phyloP scores from a whole-genome alignment of 108 stramenopile species.

The Skeletonema potamos region DNA sequence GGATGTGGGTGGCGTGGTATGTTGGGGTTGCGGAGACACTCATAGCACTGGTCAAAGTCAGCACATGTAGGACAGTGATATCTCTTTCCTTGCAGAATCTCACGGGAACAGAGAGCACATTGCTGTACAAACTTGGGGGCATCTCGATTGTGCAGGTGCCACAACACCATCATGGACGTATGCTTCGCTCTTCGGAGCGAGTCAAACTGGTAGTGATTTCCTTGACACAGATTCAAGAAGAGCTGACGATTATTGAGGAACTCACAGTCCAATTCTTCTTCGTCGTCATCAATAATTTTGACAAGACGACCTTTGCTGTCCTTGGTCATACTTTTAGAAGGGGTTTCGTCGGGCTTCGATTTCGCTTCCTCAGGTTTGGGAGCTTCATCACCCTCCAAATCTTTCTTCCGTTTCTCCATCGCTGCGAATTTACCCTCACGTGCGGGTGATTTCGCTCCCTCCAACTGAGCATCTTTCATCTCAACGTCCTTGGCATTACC shows the following conservation, averaged over 20 bases:
- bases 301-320: constrained; percentile 83
- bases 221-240: constrained; percentile 87
- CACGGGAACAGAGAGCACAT: constrained; percentile 85
- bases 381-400: constrained; percentile 42
- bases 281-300: constrained; percentile 87
- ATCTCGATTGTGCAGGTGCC: constrained; percentile 97
- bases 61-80: constrained; percentile 92
- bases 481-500: constrained; percentile 5
- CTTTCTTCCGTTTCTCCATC: constrained; percentile 73
- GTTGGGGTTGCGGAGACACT: constrained; percentile 81
- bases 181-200: constrained; percentile 97
- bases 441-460: neutral
- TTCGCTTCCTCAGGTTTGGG: constrained; percentile 29
- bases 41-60: constrained; percentile 93
- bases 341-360: constrained; percentile 17
- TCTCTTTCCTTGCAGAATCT: constrained; percentile 80
- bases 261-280: constrained; percentile 88
- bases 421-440: constrained; percentile 82
- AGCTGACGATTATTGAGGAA: constrained; percentile 89
- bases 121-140: constrained; percentile 95
- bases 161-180: constrained; percentile 98
- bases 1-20: constrained; percentile 82
- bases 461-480: constrained; percentile 8
- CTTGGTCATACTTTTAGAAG: constrained; percentile 47
- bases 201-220: constrained; percentile 99